phyloP scores from a whole-genome alignment of 108 stramenopile species.

The Skeletonema grethae region DNA sequence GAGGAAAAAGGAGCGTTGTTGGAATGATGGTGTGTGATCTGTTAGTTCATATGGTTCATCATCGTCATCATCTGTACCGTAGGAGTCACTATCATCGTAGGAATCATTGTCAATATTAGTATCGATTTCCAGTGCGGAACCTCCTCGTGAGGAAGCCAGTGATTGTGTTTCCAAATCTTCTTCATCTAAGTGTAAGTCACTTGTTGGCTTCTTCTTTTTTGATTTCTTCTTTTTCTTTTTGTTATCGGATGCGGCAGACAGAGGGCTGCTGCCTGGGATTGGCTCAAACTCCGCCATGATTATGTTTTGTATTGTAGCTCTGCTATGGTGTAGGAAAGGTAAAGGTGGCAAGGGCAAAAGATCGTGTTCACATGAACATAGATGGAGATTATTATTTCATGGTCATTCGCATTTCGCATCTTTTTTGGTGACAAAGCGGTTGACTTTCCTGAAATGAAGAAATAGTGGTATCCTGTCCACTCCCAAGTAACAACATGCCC shows the following conservation, averaged over 20 bases:
- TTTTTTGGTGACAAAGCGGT: too few relatives aligned
- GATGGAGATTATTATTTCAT: too few relatives aligned
- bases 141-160: not conserved
- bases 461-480: too few relatives aligned
- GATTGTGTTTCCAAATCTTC: not conserved
- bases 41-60: conserved; percentile 28
- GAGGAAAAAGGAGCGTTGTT: conserved; percentile 11
- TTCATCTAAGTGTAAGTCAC: not conserved
- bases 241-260: not conserved
- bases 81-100: not conserved
- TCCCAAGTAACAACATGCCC: too few relatives aligned
- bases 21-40: not conserved
- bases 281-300: not conserved
- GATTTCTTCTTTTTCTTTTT: not conserved
- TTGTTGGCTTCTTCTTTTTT: not conserved
- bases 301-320: too few relatives aligned
- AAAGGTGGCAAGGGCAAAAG: not conserved
- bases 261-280: not conserved
- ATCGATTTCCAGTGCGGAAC: not conserved
- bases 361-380: too few relatives aligned
- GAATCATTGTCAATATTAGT: conserved; percentile 1
- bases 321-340: too few relatives aligned
- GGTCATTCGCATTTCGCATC: too few relatives aligned
- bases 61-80: conserved; percentile 5
- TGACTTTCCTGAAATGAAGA: too few relatives aligned